Percentiles rank a stretch among this genome's conserved stretches.
Conservation (phyloP, 2,329 filamentous ascomycete genomes). For the Sarocladium kiliense region DNA sequence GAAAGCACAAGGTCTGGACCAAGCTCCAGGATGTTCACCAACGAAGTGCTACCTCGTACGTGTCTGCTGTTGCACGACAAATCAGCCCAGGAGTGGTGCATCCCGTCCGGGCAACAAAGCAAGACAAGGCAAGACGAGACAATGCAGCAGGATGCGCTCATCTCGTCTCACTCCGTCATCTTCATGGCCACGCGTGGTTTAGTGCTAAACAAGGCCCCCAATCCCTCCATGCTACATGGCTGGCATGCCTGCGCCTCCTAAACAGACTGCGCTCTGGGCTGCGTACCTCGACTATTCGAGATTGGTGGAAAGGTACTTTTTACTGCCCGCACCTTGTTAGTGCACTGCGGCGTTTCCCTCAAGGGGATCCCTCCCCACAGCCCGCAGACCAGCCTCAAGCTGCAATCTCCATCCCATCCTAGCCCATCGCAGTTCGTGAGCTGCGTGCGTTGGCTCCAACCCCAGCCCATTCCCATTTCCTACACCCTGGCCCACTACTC, state of each 20-base stretch:
- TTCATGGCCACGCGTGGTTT: not conserved
- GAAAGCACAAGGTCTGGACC: too few relatives aligned
- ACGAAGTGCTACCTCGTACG: too few relatives aligned
- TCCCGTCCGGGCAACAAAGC: too few relatives aligned
- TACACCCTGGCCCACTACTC: not conserved
- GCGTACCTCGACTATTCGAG: not conserved
- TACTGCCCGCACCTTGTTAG: not conserved
- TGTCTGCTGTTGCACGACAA: too few relatives aligned
- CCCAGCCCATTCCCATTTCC: slow-evolving; percentile 2
- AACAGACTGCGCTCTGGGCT: not conserved
- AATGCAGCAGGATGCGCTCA: not conserved
- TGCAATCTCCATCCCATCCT: not conserved
- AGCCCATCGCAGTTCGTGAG: not conserved
- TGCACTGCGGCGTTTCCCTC: not conserved
- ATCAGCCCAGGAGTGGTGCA: too few relatives aligned
- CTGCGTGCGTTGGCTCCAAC: not conserved
- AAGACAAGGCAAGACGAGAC: too few relatives aligned
- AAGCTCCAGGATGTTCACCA: too few relatives aligned
- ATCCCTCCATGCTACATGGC: not conserved
- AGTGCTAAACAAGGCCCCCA: not conserved
- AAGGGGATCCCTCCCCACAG: too few relatives aligned
- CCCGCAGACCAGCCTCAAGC: not conserved
- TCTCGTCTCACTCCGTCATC: not conserved
- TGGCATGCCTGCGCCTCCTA: not conserved
- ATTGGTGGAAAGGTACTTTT: not conserved